phyloP scores from a whole-genome alignment of 192 early-diverging fungal genomes.

The Mortierella antarctica region DNA sequence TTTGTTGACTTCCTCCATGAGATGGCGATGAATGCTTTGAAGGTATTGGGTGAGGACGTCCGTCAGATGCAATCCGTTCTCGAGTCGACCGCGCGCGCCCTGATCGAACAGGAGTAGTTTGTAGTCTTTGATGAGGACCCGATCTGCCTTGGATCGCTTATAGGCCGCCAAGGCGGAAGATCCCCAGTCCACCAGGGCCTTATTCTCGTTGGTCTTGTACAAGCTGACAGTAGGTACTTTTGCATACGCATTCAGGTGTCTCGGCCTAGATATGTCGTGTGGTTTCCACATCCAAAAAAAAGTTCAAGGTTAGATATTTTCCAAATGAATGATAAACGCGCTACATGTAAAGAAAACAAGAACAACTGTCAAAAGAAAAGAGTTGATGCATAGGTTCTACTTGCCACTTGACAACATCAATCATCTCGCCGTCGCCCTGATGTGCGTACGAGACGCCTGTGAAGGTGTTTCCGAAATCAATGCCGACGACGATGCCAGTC shows the following conservation, averaged over 20 bases:
- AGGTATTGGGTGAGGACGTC: slow-evolving; percentile 49
- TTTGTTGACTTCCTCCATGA: slow-evolving; percentile 54
- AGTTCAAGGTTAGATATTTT: slow-evolving; percentile 2
- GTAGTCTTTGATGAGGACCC: slow-evolving; percentile 38
- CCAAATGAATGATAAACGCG: slow-evolving; percentile 12
- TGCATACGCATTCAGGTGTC: slow-evolving; percentile 48
- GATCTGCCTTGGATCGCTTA: slow-evolving; percentile 37
- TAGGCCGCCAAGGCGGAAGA: slow-evolving; percentile 43
- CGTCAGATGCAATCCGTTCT: slow-evolving; percentile 43
- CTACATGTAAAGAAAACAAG: slow-evolving; percentile 1
- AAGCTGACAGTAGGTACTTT: slow-evolving; percentile 51
- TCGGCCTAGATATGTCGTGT: slow-evolving; percentile 19
- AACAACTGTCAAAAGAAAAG: background rate
- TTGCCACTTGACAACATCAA: slow-evolving; percentile 49
- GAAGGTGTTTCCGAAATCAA: slow-evolving; percentile 42
- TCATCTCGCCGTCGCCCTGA: slow-evolving; percentile 43
- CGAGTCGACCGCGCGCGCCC: slow-evolving; percentile 33
- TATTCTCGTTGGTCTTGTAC: slow-evolving; percentile 47
- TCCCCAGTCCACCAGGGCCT: slow-evolving; percentile 42
- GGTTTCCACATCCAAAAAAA: background rate
- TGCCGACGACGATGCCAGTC: slow-evolving; percentile 36
- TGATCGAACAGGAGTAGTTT: slow-evolving; percentile 48
- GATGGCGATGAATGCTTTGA: slow-evolving; percentile 38
- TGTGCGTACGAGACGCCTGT: slow-evolving; percentile 39
- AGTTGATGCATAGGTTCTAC: background rate